These are phyloP conservation scores for Taiozyma onychis DNA, from an alignment of 1,139 yeast species.

Conservation along the genomic window DNA sequence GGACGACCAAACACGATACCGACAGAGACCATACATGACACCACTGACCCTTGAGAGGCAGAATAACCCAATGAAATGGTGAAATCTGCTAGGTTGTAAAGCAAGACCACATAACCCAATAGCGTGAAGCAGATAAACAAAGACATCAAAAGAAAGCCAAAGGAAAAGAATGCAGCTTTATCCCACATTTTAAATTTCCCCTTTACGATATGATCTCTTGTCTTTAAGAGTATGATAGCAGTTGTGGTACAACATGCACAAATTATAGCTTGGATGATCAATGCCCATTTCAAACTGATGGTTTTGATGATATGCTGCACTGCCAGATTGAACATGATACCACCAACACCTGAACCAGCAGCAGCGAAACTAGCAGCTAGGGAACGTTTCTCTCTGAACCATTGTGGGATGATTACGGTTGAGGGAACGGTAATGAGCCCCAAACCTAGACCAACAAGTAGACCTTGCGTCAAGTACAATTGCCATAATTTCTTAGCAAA, in stretches of 20 bases:
- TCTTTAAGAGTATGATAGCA: conserved; percentile 39
- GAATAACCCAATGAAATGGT: conserved; percentile 55
- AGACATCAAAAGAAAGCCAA: conserved; percentile 38
- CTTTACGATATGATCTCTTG: conserved; percentile 15
- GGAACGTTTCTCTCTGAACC: conserved; percentile 48
- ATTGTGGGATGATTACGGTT: conserved; percentile 43
- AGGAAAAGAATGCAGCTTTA: conserved; percentile 26
- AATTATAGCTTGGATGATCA: conserved; percentile 48
- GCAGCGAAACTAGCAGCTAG: conserved; percentile 46
- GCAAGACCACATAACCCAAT: conserved; percentile 51
- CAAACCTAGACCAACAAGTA: conserved; percentile 53
- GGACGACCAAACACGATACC: conserved; percentile 66
- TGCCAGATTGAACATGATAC: conserved; percentile 33
- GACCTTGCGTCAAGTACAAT: conserved; percentile 57
- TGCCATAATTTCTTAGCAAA: conserved; percentile 54
- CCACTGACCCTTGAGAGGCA: conserved; percentile 48
- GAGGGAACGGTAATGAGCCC: conserved; percentile 52
- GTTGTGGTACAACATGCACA: conserved; percentile 30
- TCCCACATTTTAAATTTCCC: conserved; percentile 21
- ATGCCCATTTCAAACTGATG: conserved; percentile 60
- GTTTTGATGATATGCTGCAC: conserved; percentile 29
- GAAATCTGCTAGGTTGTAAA: conserved; percentile 56
- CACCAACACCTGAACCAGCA: conserved; percentile 53
- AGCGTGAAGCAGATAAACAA: conserved; percentile 47
- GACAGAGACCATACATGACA: conserved; percentile 55